phyloP scores from a whole-genome alignment of 495 filamentous ascomycete genomes.

The Talaromyces stipitatus region DNA sequence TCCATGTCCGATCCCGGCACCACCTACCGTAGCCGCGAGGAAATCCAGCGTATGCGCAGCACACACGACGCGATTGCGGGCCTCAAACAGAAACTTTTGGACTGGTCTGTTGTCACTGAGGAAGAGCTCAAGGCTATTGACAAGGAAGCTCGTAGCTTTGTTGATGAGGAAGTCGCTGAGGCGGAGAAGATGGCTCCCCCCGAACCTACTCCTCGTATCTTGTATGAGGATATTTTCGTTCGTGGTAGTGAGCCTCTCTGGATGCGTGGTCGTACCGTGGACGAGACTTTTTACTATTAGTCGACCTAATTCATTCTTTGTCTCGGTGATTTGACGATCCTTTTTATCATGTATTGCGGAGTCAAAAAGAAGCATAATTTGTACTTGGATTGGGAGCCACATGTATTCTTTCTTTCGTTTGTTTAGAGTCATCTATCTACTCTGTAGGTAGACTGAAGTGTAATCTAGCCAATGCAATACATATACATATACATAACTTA shows the following conservation, averaged over 20 bases:
- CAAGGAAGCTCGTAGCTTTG: constrained; percentile 75
- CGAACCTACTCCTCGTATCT: constrained; percentile 64
- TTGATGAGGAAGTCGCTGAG: constrained; percentile 84
- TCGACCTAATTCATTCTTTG: not conserved
- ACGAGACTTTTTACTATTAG: constrained; percentile 91
- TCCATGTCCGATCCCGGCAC: constrained; percentile 99
- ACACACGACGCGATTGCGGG: constrained; percentile 98
- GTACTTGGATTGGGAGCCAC: not conserved
- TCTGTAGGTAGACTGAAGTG: not conserved
- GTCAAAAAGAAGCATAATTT: not conserved
- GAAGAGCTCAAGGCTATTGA: constrained; percentile 96
- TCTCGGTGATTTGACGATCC: no score
- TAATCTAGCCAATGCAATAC: not conserved
- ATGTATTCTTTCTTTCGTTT: not conserved
- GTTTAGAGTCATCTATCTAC: not conserved
- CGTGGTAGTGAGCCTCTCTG: constrained; percentile 82
- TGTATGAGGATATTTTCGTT: constrained; percentile 98
- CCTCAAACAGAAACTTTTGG: constrained; percentile 93
- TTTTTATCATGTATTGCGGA: not conserved
- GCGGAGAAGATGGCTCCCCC: constrained; percentile 82
- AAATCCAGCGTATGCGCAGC: constrained; percentile 97
- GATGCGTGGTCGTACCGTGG: constrained; percentile 79
- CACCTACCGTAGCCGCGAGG: constrained; percentile 97
- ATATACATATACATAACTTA: not conserved
- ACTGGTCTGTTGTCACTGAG: constrained; percentile 86